Conservation (phyloP, 2,329 filamentous ascomycete species). For the Phoma sp. region DNA sequence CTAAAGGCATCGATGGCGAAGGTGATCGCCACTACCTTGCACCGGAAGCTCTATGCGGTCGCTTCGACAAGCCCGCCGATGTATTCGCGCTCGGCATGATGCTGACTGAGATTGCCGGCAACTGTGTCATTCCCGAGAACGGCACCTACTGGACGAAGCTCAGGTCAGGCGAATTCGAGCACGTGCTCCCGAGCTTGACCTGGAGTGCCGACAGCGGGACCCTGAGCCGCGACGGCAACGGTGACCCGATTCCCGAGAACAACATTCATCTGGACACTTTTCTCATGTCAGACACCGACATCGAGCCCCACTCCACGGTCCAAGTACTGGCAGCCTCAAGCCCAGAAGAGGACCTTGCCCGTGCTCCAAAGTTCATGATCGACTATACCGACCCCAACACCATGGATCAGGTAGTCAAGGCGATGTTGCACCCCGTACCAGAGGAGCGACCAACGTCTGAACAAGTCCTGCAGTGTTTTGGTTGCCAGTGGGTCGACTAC, state of each 20-base stretch:
- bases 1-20: slow-evolving; percentile 81
- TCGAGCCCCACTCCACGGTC: slow-evolving; percentile 50
- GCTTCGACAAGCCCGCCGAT: slow-evolving; percentile 89
- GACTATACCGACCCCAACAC: slow-evolving; percentile 74
- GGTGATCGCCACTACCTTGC: slow-evolving; percentile 97
- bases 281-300: slow-evolving; percentile 43
- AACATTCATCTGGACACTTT: slow-evolving; percentile 32
- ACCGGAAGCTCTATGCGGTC: slow-evolving; percentile 85
- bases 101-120: slow-evolving; percentile 91
- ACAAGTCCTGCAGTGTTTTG: slow-evolving; percentile 74
- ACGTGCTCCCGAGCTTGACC: slow-evolving; percentile 80
- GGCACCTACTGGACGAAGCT: slow-evolving; percentile 90
- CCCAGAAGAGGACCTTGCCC: slow-evolving; percentile 61
- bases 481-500: slow-evolving; percentile 78
- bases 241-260: slow-evolving; percentile 37
- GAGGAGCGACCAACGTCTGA: slow-evolving; percentile 74
- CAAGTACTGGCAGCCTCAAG: slow-evolving; percentile 32
- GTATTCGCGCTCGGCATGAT: slow-evolving; percentile 94
- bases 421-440: slow-evolving; percentile 85
- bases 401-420: slow-evolving; percentile 81
- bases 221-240: slow-evolving; percentile 73
- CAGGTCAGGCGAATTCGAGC: slow-evolving; percentile 85
- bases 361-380: slow-evolving; percentile 89
- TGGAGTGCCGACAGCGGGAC: slow-evolving; percentile 72
- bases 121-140: slow-evolving; percentile 92